Base-by-base conservation (phyloP, 179 eudicot genomes). In the Silene vulgaris region DNA sequence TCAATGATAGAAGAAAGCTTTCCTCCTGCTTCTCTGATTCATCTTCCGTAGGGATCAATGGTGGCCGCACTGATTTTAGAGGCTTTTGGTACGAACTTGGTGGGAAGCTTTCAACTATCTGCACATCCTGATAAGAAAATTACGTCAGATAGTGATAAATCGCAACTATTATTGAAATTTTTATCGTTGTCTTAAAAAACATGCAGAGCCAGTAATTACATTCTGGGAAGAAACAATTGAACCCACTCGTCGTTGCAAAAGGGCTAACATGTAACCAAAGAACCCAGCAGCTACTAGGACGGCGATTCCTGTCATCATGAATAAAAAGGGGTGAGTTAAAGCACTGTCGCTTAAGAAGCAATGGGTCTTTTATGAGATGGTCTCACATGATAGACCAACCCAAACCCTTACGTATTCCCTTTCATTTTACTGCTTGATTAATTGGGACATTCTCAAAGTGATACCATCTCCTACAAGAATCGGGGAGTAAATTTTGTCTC, bases 241-340 rank as follows among this genome's bases (percentile, higher is more conserved):
- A 62, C 90, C 90, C 70, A 92, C 94, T 82, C 98, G 86, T 45
- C 90, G 85, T 79, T 94, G 98, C 73, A 94, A 88, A 81, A 92
- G 79, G 20, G 90, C 98, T 75, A 94, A 82, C 98, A 94, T 90
- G 83, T 92, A 94, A 80, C 98, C 98, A 29, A 94, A 92, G 86
- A 92, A 92, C 17, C 91, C 97, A 77, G 98, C 98, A n/a, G 97
- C 96, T 71, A 94, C 66, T 65, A 94, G 90, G 48, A 92, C 92
- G 48, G 84, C 86, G 66, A 94, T 77, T 64, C 96, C 98, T 94
- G 86, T 77, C 71, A 75, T 48, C 52, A 23, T 23, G 26, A 62
- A 8, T 0, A 61, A 9, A 54, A 21, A 5, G 45, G n/a, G 32
- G 59, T 77, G 76, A 81, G 78, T 43, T 48, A 26, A 74, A 81